Base-by-base conservation (phyloP, 2,329 filamentous ascomycete species). In the Nemania serpens region DNA sequence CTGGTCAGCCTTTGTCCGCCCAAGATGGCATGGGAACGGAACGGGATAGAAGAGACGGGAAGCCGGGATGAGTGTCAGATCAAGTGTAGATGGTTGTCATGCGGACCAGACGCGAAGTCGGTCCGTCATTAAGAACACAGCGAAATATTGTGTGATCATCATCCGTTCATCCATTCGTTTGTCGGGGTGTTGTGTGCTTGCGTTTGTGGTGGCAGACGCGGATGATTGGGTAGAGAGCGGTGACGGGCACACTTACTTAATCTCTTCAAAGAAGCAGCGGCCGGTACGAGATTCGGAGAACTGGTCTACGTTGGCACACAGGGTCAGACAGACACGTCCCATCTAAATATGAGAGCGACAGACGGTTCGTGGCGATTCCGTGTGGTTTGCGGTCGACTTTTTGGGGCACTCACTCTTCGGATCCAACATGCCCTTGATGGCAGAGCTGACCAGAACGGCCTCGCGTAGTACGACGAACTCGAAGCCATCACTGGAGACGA, bases 401-500 rank as follows among this genome's bases (percentile, higher is more conserved):
- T n/a, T 36, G n/a, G 41, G 48, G 49, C 25, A 58, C 79, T 68
- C 75, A 88, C 88, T 89, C 68, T 83, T 81, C 15, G 87, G 84
- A 70, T 91, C 88, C 61, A 94, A 78, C 84, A 91, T 92, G 73
- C 86, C 83, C 77, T 86, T 89, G 77, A 94, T 89, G 60, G 88
- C 84, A 36, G 87, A 87, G 68, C 89, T 90, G 70, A 90, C 80
- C 70, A 85, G 80, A 61, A 89, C 86, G 2, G 89, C 88, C 51
- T 90, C 88, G 55, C 90, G 86, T 57, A 90, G 80, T 53, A 93
- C 82, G 65, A 91, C 85, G 73, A 91, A 93, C 78, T 92, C 89
- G 73, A 87, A 92, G 69, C 85, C 89, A 75, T 94, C 91, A 67
- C 81, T 83, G 0, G 90, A 92, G 43, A 93, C 82, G 54, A 94